Evolutionary conservation across 306 rosid species (phyloP), one percentile per base, ranked within the genome.

Genomic region (Pyrus communis): DNA sequence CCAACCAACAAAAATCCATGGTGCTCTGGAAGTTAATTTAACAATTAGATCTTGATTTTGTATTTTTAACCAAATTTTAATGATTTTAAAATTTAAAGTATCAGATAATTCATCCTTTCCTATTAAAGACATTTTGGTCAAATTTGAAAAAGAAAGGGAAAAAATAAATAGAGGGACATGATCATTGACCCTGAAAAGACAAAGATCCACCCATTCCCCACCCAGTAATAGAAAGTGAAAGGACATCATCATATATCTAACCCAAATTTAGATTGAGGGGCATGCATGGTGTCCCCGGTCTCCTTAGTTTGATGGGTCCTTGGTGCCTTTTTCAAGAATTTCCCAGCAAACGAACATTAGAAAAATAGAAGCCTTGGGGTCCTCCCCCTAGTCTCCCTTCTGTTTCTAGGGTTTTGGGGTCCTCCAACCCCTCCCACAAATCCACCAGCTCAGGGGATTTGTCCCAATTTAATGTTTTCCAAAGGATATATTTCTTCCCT

Each of bases 241-340:
- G 25, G 70, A 73, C 78, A 75, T 75, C 40, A 52, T 51, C 19
- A 55, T 55, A 38, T 65, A 42, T 54, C 67, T 6, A 57, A 40
- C 78, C 82, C 75, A 71, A 42, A 67, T 59, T 70, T 55, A 64
- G 38, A 72, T 33, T 57, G 22, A 55, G 21, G 65, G 46, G 60
- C 55, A 5, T 15, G 8, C 57, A 18, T 49, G 10, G 67, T 52
- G 43, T 51, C 59, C 69, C 68, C 5, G 14, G 55, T 60, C 52
- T 84, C n/a, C 73, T 61, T 62, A 40, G 67, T 77, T 73, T 46
- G 71, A 77, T 80, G 73, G 81, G 84, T 78, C 79, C 77, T 75
- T 49, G 60, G 42, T 63, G 66, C 68, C 84, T 70, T 71, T 25
- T 60, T 67, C 69, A 22, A 45, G 62, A 64, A 57, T 55, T 55